Evolutionary conservation across 2,329 filamentous ascomycete genomes (phyloP), one percentile per base, ranked within the genome.

Genomic region (Emergomyces africanus): DNA sequence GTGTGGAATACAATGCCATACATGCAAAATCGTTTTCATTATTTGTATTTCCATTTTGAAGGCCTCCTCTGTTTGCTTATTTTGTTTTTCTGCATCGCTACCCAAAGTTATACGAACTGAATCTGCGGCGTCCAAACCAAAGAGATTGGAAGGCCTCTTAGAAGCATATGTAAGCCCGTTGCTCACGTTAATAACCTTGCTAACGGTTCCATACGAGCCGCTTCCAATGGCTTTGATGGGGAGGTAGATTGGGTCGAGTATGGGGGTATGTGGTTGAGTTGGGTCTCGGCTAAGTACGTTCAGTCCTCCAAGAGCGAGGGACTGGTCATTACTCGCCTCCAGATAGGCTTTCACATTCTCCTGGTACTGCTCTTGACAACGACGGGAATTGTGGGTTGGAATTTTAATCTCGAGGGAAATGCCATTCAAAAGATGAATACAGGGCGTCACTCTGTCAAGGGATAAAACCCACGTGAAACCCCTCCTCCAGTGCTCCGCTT

Each of bases 401-500:
- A 55, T 12, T 5, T 23, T 28, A 28, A 50, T n/a, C 5, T 55
- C 49, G n/a, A 58, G n/a, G 15, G 41, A n/a, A 14, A 58, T 14
- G 10, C 39, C 28, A n/a, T 50, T 6, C 15, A 41, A 50, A n/a
- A 61, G 55, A 56, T 60, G 61, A 1, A 63, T 49, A 20, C 60
- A 14, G 28, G 60, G 56, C 9, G 42, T 28, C 28, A 8, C 18
- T 33, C 25, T 33, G 5, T 33, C 15, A 18, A 42, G 42, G 25
- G 57, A 55, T 18, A 64, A 28, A 57, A 61, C 61, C 62, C 62
- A 64, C 35, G 39, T 50, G 39, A 64, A 64, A 48, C 60, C 10
- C 8, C 44, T 41, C 41, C 61, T 61, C 39, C 5, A 14, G 44
- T 61, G n/a, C 10, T 61, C 8, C 44, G 33, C 39, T 33, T 48